Percentiles rank a stretch among this genome's conserved stretches.
phyloP scores from a whole-genome alignment of 2,329 filamentous ascomycete species.

The Pyrenophora teres region DNA sequence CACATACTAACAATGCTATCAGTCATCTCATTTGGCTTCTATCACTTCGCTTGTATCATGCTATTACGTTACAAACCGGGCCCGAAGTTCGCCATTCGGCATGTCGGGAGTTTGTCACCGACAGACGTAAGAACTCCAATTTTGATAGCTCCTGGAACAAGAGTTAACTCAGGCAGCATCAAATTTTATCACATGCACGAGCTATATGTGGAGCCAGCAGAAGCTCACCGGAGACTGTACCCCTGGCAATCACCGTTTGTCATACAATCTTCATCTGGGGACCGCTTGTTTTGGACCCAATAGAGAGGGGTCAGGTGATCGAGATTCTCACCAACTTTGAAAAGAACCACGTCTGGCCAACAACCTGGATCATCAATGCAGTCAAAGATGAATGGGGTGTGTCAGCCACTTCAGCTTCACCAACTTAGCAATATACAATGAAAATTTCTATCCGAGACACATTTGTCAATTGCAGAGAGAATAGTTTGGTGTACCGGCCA shows the following conservation, averaged over 20 bases:
- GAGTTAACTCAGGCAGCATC: conserved; percentile 16
- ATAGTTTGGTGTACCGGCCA: neutral
- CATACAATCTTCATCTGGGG: conserved; percentile 39
- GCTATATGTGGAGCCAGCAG: conserved; percentile 35
- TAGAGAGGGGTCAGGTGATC: conserved; percentile 30
- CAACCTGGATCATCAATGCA: conserved; percentile 37
- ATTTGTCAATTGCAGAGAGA: neutral
- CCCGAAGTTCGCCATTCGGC: conserved; percentile 34
- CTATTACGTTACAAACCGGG: conserved; percentile 39
- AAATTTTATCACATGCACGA: conserved; percentile 33
- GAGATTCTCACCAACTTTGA: conserved; percentile 32
- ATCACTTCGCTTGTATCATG: conserved; percentile 37
- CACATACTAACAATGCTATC: neutral
- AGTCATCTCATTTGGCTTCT: conserved; percentile 36
- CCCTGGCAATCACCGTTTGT: conserved; percentile 30
- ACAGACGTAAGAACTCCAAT: conserved; percentile 24
- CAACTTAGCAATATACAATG: neutral
- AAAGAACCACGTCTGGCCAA: conserved; percentile 35
- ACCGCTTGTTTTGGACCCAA: conserved; percentile 23
- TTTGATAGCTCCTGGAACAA: neutral
- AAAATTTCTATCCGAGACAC: neutral
- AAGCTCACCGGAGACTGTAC: conserved; percentile 31
- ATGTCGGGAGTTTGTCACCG: conserved; percentile 21
- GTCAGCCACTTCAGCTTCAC: neutral
- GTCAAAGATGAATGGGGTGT: conserved; percentile 35